Conservation (phyloP, 192 early-diverging fungal genomes). For the Podila epigama region DNA sequence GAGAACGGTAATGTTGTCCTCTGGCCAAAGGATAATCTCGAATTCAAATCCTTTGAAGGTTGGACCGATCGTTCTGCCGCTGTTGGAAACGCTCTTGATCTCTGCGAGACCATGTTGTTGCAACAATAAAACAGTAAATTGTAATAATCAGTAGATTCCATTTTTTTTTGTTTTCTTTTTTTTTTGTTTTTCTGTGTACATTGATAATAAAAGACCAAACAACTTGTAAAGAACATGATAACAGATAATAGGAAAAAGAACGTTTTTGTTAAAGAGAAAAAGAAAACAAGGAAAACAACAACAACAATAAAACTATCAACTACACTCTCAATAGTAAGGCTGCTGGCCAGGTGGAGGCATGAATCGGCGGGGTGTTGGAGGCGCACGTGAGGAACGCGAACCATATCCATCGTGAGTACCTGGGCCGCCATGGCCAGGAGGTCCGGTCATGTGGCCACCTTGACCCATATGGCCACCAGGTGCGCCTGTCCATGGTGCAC, state of each 20-base stretch:
- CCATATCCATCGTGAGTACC: slow-evolving; percentile 34
- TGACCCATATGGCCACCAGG: slow-evolving; percentile 39
- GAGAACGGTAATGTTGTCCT: slow-evolving; percentile 35
- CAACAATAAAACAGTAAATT: slow-evolving; percentile 6
- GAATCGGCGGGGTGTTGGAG: slow-evolving; percentile 41
- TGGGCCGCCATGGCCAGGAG: slow-evolving; percentile 19
- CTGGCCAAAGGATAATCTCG: slow-evolving; percentile 40
- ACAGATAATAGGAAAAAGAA: too few species aligned
- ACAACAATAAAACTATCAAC: not conserved
- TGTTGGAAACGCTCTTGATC: slow-evolving; percentile 39
- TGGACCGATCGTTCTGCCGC: slow-evolving; percentile 36
- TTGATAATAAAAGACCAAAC: not conserved
- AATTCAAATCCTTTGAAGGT: slow-evolving; percentile 44
- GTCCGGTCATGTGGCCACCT: slow-evolving; percentile 43
- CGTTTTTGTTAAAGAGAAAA: not conserved
- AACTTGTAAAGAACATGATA: not conserved
- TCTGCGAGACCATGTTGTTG: slow-evolving; percentile 33
- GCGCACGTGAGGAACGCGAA: slow-evolving; percentile 36
- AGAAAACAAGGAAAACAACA: slow-evolving; percentile 4
- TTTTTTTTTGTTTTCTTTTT: not conserved
- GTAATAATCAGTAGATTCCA: too few species aligned
- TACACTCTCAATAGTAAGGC: slow-evolving; percentile 18
- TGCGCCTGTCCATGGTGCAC: slow-evolving; percentile 41
- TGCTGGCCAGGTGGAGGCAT: slow-evolving; percentile 47
- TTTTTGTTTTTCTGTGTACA: not conserved